Conservation (phyloP, 2,329 filamentous ascomycete genomes). For the Botrytis medusae region DNA sequence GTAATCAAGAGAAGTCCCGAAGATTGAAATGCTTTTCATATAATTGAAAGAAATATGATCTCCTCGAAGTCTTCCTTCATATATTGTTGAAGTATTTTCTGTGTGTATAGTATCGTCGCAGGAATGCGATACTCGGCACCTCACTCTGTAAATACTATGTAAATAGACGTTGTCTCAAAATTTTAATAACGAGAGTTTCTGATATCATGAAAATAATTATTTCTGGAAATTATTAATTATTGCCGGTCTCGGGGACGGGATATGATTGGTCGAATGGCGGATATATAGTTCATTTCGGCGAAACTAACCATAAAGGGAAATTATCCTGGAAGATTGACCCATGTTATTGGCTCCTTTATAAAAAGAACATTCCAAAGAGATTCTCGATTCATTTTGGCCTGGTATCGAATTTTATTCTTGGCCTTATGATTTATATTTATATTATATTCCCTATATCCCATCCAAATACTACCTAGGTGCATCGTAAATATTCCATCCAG, state of each 20-base stretch:
- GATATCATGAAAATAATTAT: not conserved
- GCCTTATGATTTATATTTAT: not conserved
- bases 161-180: not conserved
- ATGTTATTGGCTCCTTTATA: not conserved
- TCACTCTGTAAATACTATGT: not conserved
- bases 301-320: not conserved
- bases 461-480: not conserved
- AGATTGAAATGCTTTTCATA: not conserved
- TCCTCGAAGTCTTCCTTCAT: not conserved
- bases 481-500: no score
- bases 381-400: slow-evolving; percentile 1
- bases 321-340: not conserved
- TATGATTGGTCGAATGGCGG: not conserved
- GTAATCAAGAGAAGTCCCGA: not conserved
- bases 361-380: slow-evolving; percentile 8
- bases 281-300: not conserved
- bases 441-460: no score
- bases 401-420: not conserved
- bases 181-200: not conserved
- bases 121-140: not conserved
- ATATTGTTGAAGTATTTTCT: not conserved
- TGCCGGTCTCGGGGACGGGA: not conserved
- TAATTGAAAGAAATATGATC: not conserved
- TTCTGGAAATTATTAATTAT: slow-evolving; percentile 7
- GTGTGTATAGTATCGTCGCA: not conserved